Conservation (phyloP, 805 yeast species). For the Myxozyma kluyveri region DNA sequence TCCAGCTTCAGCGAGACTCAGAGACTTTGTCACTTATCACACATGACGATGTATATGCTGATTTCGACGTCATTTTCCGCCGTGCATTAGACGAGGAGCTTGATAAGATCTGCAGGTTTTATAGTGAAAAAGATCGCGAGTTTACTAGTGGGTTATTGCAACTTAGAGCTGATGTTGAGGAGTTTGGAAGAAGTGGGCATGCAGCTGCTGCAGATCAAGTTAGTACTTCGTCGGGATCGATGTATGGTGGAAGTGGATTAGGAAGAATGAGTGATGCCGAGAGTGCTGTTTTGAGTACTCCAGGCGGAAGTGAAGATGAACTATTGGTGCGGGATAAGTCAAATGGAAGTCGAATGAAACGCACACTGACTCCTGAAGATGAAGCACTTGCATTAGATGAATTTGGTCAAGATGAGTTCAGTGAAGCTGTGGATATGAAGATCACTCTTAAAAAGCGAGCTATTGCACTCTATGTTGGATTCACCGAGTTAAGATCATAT, state of each 20-base stretch:
- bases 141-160: slow-evolving; percentile 53
- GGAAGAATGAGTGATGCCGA: slow-evolving; percentile 13
- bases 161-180: slow-evolving; percentile 59
- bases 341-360: not conserved
- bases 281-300: slow-evolving; percentile 1
- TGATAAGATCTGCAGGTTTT: slow-evolving; percentile 72
- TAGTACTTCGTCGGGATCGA: slow-evolving; percentile 17
- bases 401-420: slow-evolving; percentile 28
- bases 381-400: slow-evolving; percentile 9
- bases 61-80: slow-evolving; percentile 58
- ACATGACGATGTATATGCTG: slow-evolving; percentile 36
- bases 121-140: slow-evolving; percentile 60
- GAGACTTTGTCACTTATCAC: slow-evolving; percentile 38
- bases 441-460: slow-evolving; percentile 68
- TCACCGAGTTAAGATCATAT: slow-evolving; percentile 80
- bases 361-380: slow-evolving; percentile 3
- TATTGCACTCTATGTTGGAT: slow-evolving; percentile 62
- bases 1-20: slow-evolving; percentile 32
- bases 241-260: slow-evolving; percentile 6
- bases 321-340: slow-evolving; percentile 2
- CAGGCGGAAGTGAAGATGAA: slow-evolving; percentile 1
- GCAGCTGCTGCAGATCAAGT: slow-evolving; percentile 7
- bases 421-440: slow-evolving; percentile 47
- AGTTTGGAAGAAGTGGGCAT: slow-evolving; percentile 45
- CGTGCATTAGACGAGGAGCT: slow-evolving; percentile 77